These are phyloP conservation scores for Edaphochlamys debaryana DNA, from an alignment of 139 green algal species.

Conservation along the genomic window DNA sequence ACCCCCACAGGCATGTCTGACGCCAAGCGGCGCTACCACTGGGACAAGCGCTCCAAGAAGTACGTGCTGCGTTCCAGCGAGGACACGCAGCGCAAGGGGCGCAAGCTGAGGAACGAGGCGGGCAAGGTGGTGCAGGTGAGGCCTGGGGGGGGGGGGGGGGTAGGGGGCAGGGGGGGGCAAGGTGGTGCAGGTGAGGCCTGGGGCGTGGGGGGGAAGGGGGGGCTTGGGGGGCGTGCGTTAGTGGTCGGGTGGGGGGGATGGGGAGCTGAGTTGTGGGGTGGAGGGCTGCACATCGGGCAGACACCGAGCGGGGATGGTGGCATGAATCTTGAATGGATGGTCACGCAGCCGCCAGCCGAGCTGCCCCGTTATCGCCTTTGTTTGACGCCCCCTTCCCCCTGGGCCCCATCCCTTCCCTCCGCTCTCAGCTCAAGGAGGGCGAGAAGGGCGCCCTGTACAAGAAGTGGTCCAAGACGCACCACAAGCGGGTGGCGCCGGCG, in stretches of 20 bases:
- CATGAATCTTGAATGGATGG: too few relatives aligned
- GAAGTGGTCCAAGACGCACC: constrained; percentile 74
- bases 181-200: too few relatives aligned
- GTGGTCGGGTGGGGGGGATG: not conserved
- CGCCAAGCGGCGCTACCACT: constrained; percentile 71
- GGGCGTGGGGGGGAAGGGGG: too few relatives aligned
- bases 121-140: constrained; percentile 48
- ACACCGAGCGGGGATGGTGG: too few relatives aligned
- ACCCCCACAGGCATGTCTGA: constrained; percentile 57
- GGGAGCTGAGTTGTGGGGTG: too few relatives aligned
- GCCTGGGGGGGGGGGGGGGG: too few relatives aligned
- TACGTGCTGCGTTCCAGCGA: constrained; percentile 78
- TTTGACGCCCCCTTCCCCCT: too few relatives aligned
- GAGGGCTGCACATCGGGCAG: not conserved
- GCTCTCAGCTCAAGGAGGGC: constrained; percentile 40
- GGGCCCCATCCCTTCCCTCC: not conserved
- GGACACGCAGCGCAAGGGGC: constrained; percentile 42
- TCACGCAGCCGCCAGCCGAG: too few relatives aligned
- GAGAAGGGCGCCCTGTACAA: constrained; percentile 66
- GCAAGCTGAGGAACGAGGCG: constrained; percentile 37
- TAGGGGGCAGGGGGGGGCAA: not conserved
- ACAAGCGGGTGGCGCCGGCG: constrained; percentile 59
- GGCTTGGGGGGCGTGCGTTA: too few relatives aligned
- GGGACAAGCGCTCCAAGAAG: constrained; percentile 81
- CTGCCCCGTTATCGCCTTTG: too few relatives aligned